These are phyloP conservation scores for Eimeria acervulina DNA, from an alignment of 169 alveolate species.

Conservation along the genomic window DNA sequence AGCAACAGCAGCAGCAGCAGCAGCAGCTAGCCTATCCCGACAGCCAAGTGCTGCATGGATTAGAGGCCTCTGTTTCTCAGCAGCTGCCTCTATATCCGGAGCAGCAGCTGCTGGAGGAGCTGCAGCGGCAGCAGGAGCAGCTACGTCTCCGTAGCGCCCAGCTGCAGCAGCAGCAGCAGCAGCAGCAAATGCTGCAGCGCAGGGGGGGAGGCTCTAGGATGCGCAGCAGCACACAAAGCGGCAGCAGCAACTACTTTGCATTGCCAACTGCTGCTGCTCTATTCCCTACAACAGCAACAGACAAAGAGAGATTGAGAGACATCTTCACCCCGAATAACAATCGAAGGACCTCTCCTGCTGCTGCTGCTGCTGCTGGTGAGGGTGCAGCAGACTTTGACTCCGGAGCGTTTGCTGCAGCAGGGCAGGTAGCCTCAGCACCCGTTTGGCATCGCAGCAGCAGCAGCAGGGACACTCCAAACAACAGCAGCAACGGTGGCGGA, in stretches of 20 bases:
- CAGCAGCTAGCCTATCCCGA: neutral
- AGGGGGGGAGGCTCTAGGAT: neutral
- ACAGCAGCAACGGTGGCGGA: constrained; percentile 1
- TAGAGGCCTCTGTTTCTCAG: neutral
- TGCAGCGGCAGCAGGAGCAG: constrained; percentile 52
- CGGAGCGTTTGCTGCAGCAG: neutral
- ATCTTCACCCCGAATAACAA: too few relatives aligned
- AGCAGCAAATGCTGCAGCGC: too few relatives aligned
- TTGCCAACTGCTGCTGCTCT: constrained; percentile 59
- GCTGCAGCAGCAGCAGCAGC: constrained; percentile 33
- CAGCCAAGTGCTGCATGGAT: neutral
- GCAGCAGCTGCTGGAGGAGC: constrained; percentile 43
- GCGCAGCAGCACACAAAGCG: neutral
- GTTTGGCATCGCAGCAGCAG: constrained; percentile 28
- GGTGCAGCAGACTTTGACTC: neutral
- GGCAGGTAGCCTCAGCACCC: neutral
- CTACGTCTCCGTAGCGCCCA: neutral
- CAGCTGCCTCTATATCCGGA: neutral
- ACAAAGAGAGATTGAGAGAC: too few relatives aligned
- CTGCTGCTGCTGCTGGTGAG: neutral
- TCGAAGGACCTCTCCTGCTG: neutral
- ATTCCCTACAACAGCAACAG: neutral
- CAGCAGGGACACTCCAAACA: neutral
- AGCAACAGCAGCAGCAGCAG: neutral
- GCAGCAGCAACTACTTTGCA: constrained; percentile 40